phyloP scores from a whole-genome alignment of 495 filamentous ascomycete genomes.

The Baudoinia panamericana region DNA sequence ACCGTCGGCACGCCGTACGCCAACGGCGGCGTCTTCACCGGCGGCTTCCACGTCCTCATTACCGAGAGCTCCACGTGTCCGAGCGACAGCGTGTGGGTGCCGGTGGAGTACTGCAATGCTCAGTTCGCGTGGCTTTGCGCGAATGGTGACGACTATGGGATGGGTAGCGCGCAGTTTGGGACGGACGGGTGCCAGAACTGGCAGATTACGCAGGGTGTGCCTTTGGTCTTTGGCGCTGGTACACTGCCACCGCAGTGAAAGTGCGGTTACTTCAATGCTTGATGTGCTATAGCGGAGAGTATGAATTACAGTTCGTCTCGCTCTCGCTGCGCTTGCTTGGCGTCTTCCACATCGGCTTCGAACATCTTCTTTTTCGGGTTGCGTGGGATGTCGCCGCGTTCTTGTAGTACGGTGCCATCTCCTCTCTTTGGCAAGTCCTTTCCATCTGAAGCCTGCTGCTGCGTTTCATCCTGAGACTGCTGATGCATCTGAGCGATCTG shows the following conservation, averaged over 20 bases:
- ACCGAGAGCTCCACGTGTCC: background rate
- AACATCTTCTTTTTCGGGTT: constrained; percentile 82
- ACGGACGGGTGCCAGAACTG: background rate
- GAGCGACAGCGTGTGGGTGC: background rate
- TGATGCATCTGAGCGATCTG: constrained; percentile 44
- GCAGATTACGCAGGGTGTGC: background rate
- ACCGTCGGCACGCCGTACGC: constrained; percentile 1
- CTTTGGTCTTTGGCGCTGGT: too few species aligned
- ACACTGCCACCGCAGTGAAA: too few species aligned
- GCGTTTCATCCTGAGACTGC: constrained; percentile 22
- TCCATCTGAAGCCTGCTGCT: constrained; percentile 23
- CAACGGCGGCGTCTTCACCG: background rate
- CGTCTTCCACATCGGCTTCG: constrained; percentile 43
- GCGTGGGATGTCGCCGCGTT: constrained; percentile 30
- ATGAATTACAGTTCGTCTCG: constrained; percentile 46
- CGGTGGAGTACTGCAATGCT: constrained; percentile 3
- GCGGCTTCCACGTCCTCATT: background rate
- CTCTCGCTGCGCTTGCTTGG: constrained; percentile 25
- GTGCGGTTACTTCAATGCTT: too few species aligned
- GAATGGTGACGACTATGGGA: background rate
- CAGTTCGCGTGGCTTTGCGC: constrained; percentile 7
- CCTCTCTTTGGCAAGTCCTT: constrained; percentile 26
- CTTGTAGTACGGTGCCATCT: constrained; percentile 30
- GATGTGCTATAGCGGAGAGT: too few species aligned
- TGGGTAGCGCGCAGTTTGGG: background rate